Evolutionary conservation across 2,329 filamentous ascomycete genomes (phyloP).

Genomic region (Aspergillaceae sp.): DNA sequence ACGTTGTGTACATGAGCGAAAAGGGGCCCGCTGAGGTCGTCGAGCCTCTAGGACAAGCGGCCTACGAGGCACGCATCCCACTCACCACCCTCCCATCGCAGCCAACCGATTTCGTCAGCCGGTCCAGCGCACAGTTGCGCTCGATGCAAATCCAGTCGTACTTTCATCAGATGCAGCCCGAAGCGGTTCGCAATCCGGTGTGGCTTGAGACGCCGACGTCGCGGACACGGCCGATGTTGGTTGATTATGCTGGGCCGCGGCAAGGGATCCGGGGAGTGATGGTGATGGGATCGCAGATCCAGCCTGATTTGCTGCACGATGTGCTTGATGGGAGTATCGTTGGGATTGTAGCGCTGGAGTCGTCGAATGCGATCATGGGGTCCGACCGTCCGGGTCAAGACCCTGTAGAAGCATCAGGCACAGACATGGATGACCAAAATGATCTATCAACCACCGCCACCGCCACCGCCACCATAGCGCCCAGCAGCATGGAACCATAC

Average conservation of each 20-base stretch:
- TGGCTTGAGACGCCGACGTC: constrained; percentile 44
- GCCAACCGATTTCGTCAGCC: constrained; percentile 35
- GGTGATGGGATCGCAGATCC: constrained; percentile 42
- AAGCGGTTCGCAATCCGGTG: constrained; percentile 19
- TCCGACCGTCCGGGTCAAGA: constrained; percentile 6
- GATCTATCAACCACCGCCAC: not conserved
- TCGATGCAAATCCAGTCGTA: constrained; percentile 55
- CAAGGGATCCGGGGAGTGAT: constrained; percentile 44
- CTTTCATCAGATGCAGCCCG: constrained; percentile 42
- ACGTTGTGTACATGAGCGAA: constrained; percentile 47
- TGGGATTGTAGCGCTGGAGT: constrained; percentile 44
- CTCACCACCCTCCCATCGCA: constrained; percentile 42
- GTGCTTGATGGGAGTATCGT: constrained; percentile 48
- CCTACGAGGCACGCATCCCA: constrained; percentile 26
- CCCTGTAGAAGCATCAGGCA: constrained; percentile 9
- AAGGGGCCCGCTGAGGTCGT: constrained; percentile 39
- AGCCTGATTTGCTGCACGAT: constrained; percentile 40
- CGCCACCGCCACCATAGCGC: constrained; percentile 2
- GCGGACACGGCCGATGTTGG: constrained; percentile 38
- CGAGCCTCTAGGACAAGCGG: constrained; percentile 32
- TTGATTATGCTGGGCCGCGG: constrained; percentile 40
- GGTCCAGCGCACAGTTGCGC: constrained; percentile 44
- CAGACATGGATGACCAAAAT: constrained; percentile 12
- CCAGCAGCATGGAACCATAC: constrained; percentile 7
- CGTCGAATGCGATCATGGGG: constrained; percentile 23